Percentiles rank a stretch among this genome's conserved stretches.
phyloP scores from a whole-genome alignment of 2,329 filamentous ascomycete species.

The Verticillium klebahnii region DNA sequence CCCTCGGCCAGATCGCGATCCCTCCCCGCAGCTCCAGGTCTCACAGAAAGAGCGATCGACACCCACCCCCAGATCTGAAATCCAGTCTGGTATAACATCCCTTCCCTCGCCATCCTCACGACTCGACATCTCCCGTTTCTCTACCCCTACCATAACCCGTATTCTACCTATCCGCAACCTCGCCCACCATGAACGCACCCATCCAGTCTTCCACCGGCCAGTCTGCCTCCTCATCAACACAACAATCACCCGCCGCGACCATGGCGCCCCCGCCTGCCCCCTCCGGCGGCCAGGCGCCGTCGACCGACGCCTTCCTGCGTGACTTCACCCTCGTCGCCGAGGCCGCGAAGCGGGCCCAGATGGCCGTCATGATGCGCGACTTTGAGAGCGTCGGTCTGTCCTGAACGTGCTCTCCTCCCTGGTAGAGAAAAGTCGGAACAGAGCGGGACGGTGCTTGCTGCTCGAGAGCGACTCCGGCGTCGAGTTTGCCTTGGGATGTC shows the following conservation, averaged over 20 bases:
- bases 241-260: conserved; percentile 22
- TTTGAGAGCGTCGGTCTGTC: conserved; percentile 67
- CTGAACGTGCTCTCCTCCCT: background rate
- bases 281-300: conserved; percentile 26
- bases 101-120: background rate
- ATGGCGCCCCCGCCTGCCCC: conserved; percentile 17
- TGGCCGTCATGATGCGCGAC: conserved; percentile 83
- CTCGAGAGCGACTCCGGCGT: too few relatives aligned
- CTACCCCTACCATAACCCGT: background rate
- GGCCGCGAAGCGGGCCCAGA: conserved; percentile 87
- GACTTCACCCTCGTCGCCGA: conserved; percentile 86
- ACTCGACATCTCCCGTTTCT: background rate
- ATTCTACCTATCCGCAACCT: background rate
- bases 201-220: conserved; percentile 6
- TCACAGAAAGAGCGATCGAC: background rate
- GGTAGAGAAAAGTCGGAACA: background rate
- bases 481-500: too few relatives aligned
- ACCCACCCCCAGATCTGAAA: background rate
- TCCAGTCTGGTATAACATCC: background rate
- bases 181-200: conserved; percentile 12
- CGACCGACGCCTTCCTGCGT: conserved; percentile 61
- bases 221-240: conserved; percentile 18
- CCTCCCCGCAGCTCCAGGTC: background rate
- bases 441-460: too few relatives aligned
- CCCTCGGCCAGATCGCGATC: background rate